A percentile compares a stretch with the other conserved stretches of the same genome.
Conservation (phyloP, 2,329 filamentous ascomycete genomes). For the Penicillium sp. region DNA sequence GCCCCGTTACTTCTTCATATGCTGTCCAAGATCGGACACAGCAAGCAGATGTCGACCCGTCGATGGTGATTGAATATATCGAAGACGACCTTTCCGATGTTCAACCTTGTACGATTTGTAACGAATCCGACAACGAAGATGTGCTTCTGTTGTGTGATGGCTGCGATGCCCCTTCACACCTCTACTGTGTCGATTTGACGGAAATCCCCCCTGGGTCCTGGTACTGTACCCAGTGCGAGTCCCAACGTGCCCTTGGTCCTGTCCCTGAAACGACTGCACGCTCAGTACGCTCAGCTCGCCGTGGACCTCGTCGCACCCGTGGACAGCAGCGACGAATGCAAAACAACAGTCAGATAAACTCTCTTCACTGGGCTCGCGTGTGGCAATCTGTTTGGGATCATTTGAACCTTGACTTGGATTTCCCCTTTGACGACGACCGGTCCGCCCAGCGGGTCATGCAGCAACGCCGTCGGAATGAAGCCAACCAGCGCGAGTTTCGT, state of each 20-base stretch:
- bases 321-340: constrained; percentile 49
- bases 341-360: constrained; percentile 47
- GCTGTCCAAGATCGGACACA: constrained; percentile 62
- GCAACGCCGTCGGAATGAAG: constrained; percentile 51
- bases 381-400: constrained; percentile 90
- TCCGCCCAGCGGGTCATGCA: constrained; percentile 62
- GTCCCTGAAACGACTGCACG: constrained; percentile 40
- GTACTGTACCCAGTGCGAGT: constrained; percentile 85
- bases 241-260: constrained; percentile 49
- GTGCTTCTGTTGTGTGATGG: constrained; percentile 86
- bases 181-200: constrained; percentile 85
- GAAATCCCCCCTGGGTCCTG: constrained; percentile 76
- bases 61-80: constrained; percentile 70
- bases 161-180: constrained; percentile 88
- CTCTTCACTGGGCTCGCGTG: constrained; percentile 71
- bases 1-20: constrained; percentile 62
- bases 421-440: constrained; percentile 78
- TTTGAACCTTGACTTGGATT: constrained; percentile 77
- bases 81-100: constrained; percentile 65
- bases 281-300: constrained; percentile 41
- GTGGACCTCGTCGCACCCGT: constrained; percentile 54
- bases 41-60: constrained; percentile 80
- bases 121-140: constrained; percentile 78
- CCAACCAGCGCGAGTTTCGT: constrained; percentile 62
- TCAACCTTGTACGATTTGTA: constrained; percentile 83